Percentiles rank a stretch among this genome's conserved stretches.
Evolutionary conservation across 176 grass and related monocot genomes (phyloP).

Genomic region (Triticum dicoccoides): DNA sequence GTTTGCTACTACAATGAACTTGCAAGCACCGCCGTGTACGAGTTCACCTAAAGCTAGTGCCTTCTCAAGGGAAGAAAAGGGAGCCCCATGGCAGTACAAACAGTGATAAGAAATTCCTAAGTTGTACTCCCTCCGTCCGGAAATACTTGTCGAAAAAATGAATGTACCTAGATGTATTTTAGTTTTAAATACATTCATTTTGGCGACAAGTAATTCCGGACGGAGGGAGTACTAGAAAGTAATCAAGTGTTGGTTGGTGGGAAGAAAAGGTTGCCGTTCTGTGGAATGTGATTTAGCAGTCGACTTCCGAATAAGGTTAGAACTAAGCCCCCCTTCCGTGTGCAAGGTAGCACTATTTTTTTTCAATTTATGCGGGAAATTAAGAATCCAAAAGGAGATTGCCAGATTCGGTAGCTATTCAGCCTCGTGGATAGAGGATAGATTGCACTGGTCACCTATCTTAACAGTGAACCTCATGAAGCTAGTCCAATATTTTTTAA

Average conservation of each 20-base stretch:
- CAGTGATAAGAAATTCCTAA: background rate
- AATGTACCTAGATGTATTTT: too few species aligned
- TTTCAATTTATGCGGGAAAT: background rate
- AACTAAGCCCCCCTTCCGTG: background rate
- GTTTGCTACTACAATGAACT: background rate
- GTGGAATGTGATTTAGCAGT: background rate
- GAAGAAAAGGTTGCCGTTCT: background rate
- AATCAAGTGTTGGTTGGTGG: background rate
- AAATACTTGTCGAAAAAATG: too few species aligned
- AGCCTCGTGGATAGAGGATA: background rate
- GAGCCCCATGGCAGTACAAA: background rate
- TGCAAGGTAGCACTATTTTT: background rate
- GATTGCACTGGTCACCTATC: background rate
- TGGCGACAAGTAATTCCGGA: too few species aligned
- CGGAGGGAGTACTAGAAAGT: background rate
- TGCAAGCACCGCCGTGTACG: background rate
- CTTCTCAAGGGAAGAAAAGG: background rate
- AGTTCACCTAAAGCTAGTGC: background rate
- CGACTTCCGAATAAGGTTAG: conserved; percentile 14
- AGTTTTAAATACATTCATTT: too few species aligned
- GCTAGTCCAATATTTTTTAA: background rate
- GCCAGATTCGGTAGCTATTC: background rate
- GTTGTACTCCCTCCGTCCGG: background rate
- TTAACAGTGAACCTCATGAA: background rate
- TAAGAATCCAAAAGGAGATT: background rate